Evolutionary conservation across 176 grass and related monocot species (phyloP).

Genomic region (Triticum aestivum): IWGSC_CS_RefSeq_v2.1 NC_057814.1:399564313-399564812

Average conservation of each 20-base stretch:
- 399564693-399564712: constrained; percentile 13
- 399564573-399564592: constrained; percentile 51
- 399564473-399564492: constrained; percentile 24
- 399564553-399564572: constrained; percentile 72
- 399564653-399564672: not conserved
- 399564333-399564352: constrained; percentile 51
- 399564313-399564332: constrained; percentile 35
- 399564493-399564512: constrained; percentile 23
- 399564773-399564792: constrained; percentile 15
- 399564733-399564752: constrained; percentile 31
- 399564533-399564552: constrained; percentile 61
- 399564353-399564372: constrained; percentile 42
- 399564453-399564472: constrained; percentile 28
- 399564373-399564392: constrained; percentile 73
- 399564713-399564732: constrained; percentile 21
- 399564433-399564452: constrained; percentile 30
- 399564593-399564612: constrained; percentile 54
- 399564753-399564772: constrained; percentile 10
- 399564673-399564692: not conserved
- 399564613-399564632: constrained; percentile 90
- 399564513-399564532: constrained; percentile 51
- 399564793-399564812: not conserved
- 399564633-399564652: constrained; percentile 25
- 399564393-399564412: constrained; percentile 50
- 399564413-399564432: constrained; percentile 69